A percentile compares a stretch with the other conserved stretches of the same genome.
phyloP scores from a whole-genome alignment of 75 land plant species.

The Adiantum capillusveneris region DNA sequence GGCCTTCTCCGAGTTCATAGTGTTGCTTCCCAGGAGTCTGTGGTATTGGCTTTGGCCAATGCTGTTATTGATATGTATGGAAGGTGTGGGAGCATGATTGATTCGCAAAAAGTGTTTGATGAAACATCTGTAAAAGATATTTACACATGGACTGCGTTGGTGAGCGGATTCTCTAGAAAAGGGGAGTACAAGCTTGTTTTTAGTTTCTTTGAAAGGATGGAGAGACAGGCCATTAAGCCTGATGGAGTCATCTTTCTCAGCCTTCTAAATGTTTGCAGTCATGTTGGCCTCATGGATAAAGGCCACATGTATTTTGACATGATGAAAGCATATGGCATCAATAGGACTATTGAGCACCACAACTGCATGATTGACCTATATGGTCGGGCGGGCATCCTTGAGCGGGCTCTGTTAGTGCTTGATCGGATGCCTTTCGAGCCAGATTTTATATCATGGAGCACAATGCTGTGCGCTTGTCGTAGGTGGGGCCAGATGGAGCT shows the following conservation, averaged over 20 bases:
- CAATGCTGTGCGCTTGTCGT: constrained; percentile 17
- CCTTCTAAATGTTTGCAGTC: constrained; percentile 15
- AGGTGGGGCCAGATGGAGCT: not conserved
- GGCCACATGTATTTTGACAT: constrained; percentile 23
- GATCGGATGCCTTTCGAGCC: constrained; percentile 18
- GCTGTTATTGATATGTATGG: constrained; percentile 27
- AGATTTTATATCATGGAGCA: not conserved
- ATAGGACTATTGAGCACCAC: not conserved
- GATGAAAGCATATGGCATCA: not conserved
- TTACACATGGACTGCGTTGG: constrained; percentile 47
- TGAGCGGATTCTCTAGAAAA: constrained; percentile 11
- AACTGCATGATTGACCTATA: constrained; percentile 3
- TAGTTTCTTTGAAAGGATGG: constrained; percentile 6
- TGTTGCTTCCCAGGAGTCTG: not conserved
- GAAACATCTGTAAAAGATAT: constrained; percentile 13
- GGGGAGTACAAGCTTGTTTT: not conserved
- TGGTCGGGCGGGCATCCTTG: not conserved
- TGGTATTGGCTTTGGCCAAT: not conserved
- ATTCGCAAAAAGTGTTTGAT: constrained; percentile 19
- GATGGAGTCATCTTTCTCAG: constrained; percentile 10
- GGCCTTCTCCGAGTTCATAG: not conserved
- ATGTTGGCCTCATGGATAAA: constrained; percentile 15
- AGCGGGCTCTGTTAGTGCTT: not conserved
- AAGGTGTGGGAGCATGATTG: constrained; percentile 17
- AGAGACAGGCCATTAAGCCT: not conserved